Evolutionary conservation across 768 basidiomycete species (phyloP), one percentile per base, ranked within the genome.

Genomic region (Cubamyces lactineus): DNA sequence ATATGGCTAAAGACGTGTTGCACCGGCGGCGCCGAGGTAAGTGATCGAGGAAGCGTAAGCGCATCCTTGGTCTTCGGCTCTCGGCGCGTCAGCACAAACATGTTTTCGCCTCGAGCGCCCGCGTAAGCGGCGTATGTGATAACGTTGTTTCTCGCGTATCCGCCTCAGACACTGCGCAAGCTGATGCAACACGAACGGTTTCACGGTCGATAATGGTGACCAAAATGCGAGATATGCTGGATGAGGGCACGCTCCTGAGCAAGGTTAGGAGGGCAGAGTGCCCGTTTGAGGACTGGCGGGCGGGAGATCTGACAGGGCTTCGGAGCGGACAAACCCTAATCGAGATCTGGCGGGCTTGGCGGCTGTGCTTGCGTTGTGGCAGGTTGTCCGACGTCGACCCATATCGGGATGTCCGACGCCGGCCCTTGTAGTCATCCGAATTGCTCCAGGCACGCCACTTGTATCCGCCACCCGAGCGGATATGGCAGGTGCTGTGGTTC

Each of bases 21-120:
- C 57, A 52, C 49, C 57, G 57, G 57, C 57, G 57, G 49, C 57
- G 57, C 57, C 57, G 57, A 58, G 48, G 46, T 21, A 28, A 50
- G 57, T 59, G 57, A 59, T 59, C 57, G 57, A 26, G 30, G 23
- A 26, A 49, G 42, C 57, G 57, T 59, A 59, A 59, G 57, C 57
- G 11, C 42, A 11, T 39, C n/a, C 40, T 42, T 41, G 16, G 48
- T 19, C 39, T 46, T 23, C 45, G 55, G 46, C 24, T 23, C 55
- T 42, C 57, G 57, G 57, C 48, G 40, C 19, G 57, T 59, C 49
- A 59, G 49, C 48, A 45, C 24, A 42, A 38, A 30, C 49, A 21
- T 41, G 46, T 40, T 30, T 47, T 30, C 28, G 41, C 21, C 49
- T 8, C 28, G 24, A 45, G 49, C 48, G 57, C 57, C 41, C 28